These are phyloP conservation scores for Suhomyces chickasaworum DNA, from an alignment of 1,139 yeast species.

Conservation along the genomic window DNA sequence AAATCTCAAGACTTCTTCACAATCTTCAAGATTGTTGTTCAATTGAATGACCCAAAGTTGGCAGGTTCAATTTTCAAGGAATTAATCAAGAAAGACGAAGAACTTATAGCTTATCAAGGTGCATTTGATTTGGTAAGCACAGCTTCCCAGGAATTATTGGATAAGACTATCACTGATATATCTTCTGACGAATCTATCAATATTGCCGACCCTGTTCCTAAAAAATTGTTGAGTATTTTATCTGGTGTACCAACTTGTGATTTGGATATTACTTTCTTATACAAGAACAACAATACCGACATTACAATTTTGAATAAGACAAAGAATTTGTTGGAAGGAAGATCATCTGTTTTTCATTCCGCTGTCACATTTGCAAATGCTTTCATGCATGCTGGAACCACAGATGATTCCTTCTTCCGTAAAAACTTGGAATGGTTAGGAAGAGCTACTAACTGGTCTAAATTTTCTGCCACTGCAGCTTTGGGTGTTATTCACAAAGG, in stretches of 20 bases:
- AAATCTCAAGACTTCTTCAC: conserved; percentile 77
- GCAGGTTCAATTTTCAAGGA: conserved; percentile 70
- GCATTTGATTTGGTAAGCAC: conserved; percentile 93
- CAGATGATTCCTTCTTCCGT: conserved; percentile 91
- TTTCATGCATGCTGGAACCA: conserved; percentile 94
- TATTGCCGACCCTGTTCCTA: conserved; percentile 28
- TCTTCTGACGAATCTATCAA: conserved; percentile 44
- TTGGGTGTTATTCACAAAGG: conserved; percentile 97
- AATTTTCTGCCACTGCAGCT: conserved; percentile 97
- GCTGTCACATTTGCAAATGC: conserved; percentile 96
- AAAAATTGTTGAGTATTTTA: conserved; percentile 65
- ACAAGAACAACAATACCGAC: conserved; percentile 87
- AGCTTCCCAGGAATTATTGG: conserved; percentile 89
- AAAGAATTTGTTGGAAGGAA: conserved; percentile 81
- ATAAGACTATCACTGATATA: conserved; percentile 54
- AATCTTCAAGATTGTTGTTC: conserved; percentile 83
- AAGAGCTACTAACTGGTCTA: conserved; percentile 97
- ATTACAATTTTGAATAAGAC: conserved; percentile 78
- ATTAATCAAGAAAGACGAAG: conserved; percentile 45
- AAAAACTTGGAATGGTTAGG: conserved; percentile 94
- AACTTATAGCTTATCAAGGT: conserved; percentile 79
- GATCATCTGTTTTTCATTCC: conserved; percentile 91
- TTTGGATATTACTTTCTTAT: conserved; percentile 82
- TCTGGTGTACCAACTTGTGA: conserved; percentile 96
- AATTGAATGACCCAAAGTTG: conserved; percentile 72